Conservation (phyloP, 768 basidiomycete genomes). For the Psilocybe cyanescens region DNA sequence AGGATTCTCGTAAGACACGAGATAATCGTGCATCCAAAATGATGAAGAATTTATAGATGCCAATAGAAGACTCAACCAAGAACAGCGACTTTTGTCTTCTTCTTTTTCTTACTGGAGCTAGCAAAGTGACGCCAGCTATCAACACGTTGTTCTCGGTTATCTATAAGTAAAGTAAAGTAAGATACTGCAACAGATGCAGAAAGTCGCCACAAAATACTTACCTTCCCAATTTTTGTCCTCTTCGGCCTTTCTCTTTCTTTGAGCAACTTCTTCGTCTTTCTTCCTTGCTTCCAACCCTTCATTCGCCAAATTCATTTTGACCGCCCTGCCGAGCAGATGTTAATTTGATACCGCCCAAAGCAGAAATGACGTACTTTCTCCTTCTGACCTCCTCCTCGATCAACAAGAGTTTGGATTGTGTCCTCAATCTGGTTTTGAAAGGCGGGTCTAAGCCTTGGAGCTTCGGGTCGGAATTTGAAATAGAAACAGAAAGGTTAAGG, state of each 20-base stretch:
- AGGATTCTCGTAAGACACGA: neutral
- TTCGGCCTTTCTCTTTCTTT: slow-evolving; percentile 85
- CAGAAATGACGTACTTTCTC: slow-evolving; percentile 63
- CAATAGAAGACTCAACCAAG: slow-evolving; percentile 56
- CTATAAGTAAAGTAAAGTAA: slow-evolving; percentile 36
- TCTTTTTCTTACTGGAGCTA: slow-evolving; percentile 77
- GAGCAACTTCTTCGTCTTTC: slow-evolving; percentile 83
- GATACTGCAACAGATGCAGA: neutral
- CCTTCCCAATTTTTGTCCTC: slow-evolving; percentile 93
- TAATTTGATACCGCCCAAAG: neutral
- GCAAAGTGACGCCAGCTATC: slow-evolving; percentile 83
- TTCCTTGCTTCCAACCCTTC: slow-evolving; percentile 92
- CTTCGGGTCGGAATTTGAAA: slow-evolving; percentile 59
- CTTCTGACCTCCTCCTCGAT: slow-evolving; percentile 90
- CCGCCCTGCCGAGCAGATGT: slow-evolving; percentile 50
- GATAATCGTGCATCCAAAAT: slow-evolving; percentile 9
- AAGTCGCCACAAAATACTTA: slow-evolving; percentile 31
- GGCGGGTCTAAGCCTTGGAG: slow-evolving; percentile 62
- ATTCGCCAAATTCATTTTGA: slow-evolving; percentile 91
- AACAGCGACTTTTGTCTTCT: slow-evolving; percentile 68
- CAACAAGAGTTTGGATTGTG: slow-evolving; percentile 80
- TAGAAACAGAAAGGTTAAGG: slow-evolving; percentile 62
- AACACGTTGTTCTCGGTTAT: slow-evolving; percentile 79
- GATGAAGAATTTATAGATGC: slow-evolving; percentile 14
- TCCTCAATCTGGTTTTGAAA: slow-evolving; percentile 67